Percentiles rank a stretch among this genome's conserved stretches.
These are phyloP conservation scores for Coemansia sp. DNA, from an alignment of 192 early-diverging fungal species.

Conservation along the genomic window DNA sequence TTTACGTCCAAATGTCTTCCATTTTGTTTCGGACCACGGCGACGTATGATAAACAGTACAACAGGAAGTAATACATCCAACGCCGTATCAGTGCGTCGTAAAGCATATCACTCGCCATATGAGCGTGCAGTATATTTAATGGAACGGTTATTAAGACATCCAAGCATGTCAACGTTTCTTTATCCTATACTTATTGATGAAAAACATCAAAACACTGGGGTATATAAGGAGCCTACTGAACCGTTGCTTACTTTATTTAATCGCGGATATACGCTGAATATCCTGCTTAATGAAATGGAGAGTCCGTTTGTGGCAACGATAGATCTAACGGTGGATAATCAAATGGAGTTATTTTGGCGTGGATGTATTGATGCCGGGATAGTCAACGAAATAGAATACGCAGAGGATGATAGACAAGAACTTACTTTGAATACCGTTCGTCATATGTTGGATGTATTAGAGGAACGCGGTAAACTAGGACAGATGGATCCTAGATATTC, in stretches of 20 bases:
- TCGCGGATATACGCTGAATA: conserved; percentile 48
- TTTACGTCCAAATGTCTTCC: conserved; percentile 33
- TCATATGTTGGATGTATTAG: conserved; percentile 29
- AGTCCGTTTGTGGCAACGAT: conserved; percentile 50
- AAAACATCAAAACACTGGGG: conserved; percentile 8
- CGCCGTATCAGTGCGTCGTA: conserved; percentile 35
- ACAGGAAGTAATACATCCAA: conserved; percentile 21
- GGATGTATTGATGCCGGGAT: conserved; percentile 38
- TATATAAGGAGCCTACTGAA: conserved; percentile 19
- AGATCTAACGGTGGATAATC: conserved; percentile 31
- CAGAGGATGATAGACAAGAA: conserved; percentile 18
- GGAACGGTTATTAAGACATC: conserved; percentile 36
- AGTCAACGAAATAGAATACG: conserved; percentile 3
- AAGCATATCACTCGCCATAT: conserved; percentile 43
- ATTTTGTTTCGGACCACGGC: conserved; percentile 26
- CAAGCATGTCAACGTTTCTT: conserved; percentile 31
- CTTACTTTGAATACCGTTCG: conserved; percentile 21
- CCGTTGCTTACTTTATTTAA: conserved; percentile 37
- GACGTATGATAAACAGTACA: conserved; percentile 8
- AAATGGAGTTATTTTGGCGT: conserved; percentile 37
- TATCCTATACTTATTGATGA: conserved; percentile 44
- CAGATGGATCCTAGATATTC: conserved; percentile 27
- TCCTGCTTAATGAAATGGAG: conserved; percentile 45
- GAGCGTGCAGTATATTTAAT: conserved; percentile 28
- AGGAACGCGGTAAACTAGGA: conserved; percentile 19